Evolutionary conservation across 2,329 filamentous ascomycete species (phyloP).

Genomic region (Thermomyces lanuginosus): DNA sequence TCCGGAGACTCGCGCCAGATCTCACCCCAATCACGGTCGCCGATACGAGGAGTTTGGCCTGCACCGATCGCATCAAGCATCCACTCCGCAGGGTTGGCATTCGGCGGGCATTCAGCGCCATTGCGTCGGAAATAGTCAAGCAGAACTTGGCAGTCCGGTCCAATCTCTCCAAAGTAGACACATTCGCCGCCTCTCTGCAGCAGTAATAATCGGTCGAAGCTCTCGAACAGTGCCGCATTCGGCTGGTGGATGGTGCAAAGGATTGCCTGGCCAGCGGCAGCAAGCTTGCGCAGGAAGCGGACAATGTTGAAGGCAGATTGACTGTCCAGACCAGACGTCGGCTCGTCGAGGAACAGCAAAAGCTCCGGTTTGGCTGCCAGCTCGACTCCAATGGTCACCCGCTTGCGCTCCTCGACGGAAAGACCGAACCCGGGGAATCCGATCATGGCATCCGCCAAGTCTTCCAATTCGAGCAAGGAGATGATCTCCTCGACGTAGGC

Average conservation of each 20-base stretch:
- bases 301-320: conserved; percentile 44
- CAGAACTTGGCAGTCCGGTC: conserved; percentile 32
- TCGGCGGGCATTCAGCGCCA: conserved; percentile 34
- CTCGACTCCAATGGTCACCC: conserved; percentile 24
- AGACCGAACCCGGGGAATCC: conserved; percentile 44
- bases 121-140: conserved; percentile 38
- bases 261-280: conserved; percentile 42
- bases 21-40: conserved; percentile 62
- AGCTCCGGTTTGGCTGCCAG: conserved; percentile 32
- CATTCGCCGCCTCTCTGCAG: conserved; percentile 38
- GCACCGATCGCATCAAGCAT: conserved; percentile 50
- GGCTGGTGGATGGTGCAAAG: conserved; percentile 47
- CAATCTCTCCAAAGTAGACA: conserved; percentile 40
- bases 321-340: conserved; percentile 41
- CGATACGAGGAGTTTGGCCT: conserved; percentile 54
- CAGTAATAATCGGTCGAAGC: conserved; percentile 41
- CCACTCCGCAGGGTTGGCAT: conserved; percentile 38
- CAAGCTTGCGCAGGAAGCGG: conserved; percentile 42
- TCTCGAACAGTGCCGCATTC: conserved; percentile 38
- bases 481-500: conserved; percentile 51
- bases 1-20: conserved; percentile 62
- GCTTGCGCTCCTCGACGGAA: conserved; percentile 35
- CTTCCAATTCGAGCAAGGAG: conserved; percentile 47
- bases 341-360: conserved; percentile 49
- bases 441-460: conserved; percentile 50